Base-by-base conservation (phyloP, 1,139 yeast species). In the Zygosaccharomyces pseudobailii region DNA sequence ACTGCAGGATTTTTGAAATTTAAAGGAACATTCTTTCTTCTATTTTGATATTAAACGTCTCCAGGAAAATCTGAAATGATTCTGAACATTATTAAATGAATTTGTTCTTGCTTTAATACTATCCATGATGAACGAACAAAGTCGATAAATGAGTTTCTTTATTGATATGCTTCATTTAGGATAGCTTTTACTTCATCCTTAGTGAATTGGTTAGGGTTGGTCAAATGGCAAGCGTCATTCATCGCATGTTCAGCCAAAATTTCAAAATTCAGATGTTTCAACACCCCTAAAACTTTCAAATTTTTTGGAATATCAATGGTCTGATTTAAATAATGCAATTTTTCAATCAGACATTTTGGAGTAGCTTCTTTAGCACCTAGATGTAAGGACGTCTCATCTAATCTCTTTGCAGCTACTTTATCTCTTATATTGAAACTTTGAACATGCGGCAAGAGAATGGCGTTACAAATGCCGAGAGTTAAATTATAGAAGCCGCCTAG, bases 381-480 rank as follows among this genome's bases (percentile, higher is more conserved):
- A 40, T 54, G 57, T 22, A 40, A 37, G 8, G 58, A 56, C 45
- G 53, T 36, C 20, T 54, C 55, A 17, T 48, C 53, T 20, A 55
- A 45, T 43, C 58, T 54, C 42, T 46, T 40, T 24, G 39, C 45
- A 37, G 56, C 46, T 9, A 20, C 38, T 34, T 42, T 37, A 28
- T 43, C 23, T 30, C 36, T 35, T 44, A 42, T 48, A 49, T 55
- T 54, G 48, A 48, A 50, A 23, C 41, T 42, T 39, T 55, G 58
- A 36, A 55, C 58, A 39, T 53, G 56, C 20, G 58, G 57, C 33
- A 55, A 45, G 31, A 54, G 46, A 13, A 54, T 55, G 19, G 56
- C 57, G 42, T 55, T 55, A 42, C 58, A 54, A 21, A 55, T 56
- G 38, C 57, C 58, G 38, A 54, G 58, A 5, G 57, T 56, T 44